phyloP scores from a whole-genome alignment of 1,284 basidiomycete genomes.

The Boletus semigastroideus region DNA sequence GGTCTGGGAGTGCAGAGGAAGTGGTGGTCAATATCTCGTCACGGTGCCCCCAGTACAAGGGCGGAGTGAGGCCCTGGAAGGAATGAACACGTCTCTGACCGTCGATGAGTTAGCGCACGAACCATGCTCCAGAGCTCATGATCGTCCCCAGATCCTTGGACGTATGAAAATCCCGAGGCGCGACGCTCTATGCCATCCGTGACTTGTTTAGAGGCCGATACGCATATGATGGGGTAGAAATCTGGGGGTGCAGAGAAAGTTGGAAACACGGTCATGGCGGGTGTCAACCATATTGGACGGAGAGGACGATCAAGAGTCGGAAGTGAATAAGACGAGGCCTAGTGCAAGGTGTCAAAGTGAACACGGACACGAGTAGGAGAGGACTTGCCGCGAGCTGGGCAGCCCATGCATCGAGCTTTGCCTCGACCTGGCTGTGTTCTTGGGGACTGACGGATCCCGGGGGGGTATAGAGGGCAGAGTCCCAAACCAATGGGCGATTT shows the following conservation, averaged over 20 bases:
- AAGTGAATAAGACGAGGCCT: conserved; percentile 55
- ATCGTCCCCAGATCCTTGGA: conserved; percentile 89
- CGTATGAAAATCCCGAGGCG: conserved; percentile 66
- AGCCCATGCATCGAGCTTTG: conserved; percentile 65
- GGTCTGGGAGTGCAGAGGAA: conserved; percentile 47
- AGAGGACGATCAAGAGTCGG: conserved; percentile 52
- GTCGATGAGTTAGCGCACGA: conserved; percentile 17
- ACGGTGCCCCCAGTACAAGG: conserved; percentile 68
- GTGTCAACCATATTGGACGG: conserved; percentile 69
- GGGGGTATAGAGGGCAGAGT: conserved; percentile 62
- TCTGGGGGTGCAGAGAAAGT: conserved; percentile 26
- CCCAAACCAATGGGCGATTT: conserved; percentile 42
- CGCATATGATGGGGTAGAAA: conserved; percentile 71
- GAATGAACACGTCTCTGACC: not conserved
- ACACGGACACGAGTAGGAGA: too few relatives aligned
- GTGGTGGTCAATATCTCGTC: conserved; percentile 46
- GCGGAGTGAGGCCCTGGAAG: conserved; percentile 67
- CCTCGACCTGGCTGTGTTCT: conserved; percentile 75
- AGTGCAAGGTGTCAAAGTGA: not conserved
- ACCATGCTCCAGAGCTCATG: conserved; percentile 86
- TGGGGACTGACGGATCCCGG: conserved; percentile 62
- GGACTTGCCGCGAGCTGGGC: conserved; percentile 50
- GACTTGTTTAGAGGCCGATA: conserved; percentile 74
- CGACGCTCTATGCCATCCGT: conserved; percentile 58
- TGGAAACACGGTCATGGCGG: conserved; percentile 48